Conservation (phyloP, 371 early-diverging fungal species). For the Sporodiniella umbellata region DNA sequence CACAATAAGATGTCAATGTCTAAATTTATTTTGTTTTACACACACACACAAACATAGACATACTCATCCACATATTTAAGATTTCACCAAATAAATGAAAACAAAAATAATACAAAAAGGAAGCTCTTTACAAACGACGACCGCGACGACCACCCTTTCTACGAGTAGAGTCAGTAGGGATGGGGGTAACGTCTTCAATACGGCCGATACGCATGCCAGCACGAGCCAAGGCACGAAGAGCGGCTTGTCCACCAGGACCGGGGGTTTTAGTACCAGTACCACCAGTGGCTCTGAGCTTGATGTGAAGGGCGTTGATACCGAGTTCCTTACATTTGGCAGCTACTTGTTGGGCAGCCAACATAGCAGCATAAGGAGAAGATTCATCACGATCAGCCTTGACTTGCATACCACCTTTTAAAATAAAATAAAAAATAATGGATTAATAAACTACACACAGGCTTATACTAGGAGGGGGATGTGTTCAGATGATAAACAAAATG, state of each 20-base stretch:
- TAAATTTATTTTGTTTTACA: too few species aligned
- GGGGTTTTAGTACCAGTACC: constrained; percentile 99
- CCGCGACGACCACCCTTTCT: constrained; percentile 99
- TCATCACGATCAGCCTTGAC: constrained; percentile 99
- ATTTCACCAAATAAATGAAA: too few species aligned
- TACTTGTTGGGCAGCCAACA: constrained; percentile 99
- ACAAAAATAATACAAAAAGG: not conserved
- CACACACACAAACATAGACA: too few species aligned
- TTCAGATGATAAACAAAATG: too few species aligned
- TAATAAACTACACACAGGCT: not conserved
- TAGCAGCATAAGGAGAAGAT: constrained; percentile 99
- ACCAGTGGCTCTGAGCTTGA: constrained; percentile 99
- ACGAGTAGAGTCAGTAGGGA: constrained; percentile 99
- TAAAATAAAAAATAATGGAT: too few species aligned
- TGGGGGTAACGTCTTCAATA: constrained; percentile 99
- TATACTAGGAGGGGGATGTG: too few species aligned
- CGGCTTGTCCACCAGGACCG: constrained; percentile 99
- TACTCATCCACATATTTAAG: too few species aligned
- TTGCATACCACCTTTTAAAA: constrained; percentile 98
- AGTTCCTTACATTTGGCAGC: constrained; percentile 98
- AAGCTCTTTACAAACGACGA: constrained; percentile 99
- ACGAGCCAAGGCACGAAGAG: constrained; percentile 99
- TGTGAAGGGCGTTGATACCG: constrained; percentile 99
- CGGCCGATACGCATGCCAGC: constrained; percentile 99
- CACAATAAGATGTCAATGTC: too few species aligned